phyloP scores from a whole-genome alignment of 768 basidiomycete genomes.

The Kwoniella heveanensis region DNA sequence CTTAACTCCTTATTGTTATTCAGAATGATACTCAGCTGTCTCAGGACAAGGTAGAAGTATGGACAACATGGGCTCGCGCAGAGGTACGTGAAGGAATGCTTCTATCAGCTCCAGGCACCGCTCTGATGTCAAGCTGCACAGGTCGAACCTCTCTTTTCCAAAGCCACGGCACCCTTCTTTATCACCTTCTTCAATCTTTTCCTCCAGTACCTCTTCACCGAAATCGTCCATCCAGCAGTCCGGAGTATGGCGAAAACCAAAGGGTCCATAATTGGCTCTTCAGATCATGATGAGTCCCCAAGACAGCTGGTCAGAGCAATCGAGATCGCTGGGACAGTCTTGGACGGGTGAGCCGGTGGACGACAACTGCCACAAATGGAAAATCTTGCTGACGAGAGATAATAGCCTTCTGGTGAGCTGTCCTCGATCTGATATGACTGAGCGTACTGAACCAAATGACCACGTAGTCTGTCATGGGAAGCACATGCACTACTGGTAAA shows the following conservation, averaged over 20 bases:
- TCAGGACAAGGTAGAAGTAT: background rate
- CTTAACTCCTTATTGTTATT: too few species aligned
- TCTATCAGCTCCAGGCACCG: too few species aligned
- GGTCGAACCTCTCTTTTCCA: background rate
- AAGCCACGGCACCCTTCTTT: background rate
- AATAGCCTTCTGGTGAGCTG: too few species aligned
- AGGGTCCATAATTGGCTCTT: too few species aligned
- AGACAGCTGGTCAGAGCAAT: background rate
- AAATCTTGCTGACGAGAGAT: background rate
- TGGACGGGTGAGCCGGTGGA: background rate
- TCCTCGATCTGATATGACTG: too few species aligned
- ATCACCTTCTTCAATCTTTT: background rate
- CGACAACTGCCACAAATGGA: too few species aligned
- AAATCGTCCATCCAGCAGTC: background rate
- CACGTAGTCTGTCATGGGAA: background rate
- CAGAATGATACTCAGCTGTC: conserved; percentile 1
- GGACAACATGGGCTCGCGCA: background rate
- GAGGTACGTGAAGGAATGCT: conserved; percentile 6
- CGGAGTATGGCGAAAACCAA: too few species aligned
- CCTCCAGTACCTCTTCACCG: background rate
- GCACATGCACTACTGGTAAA: too few species aligned
- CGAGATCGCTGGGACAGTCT: background rate
- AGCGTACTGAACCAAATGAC: background rate
- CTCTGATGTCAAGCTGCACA: too few species aligned
- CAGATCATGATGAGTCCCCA: too few species aligned